Percentiles rank a stretch among this genome's conserved stretches.
phyloP scores from a whole-genome alignment of 768 basidiomycete genomes.

The Ramaria sp. region DNA sequence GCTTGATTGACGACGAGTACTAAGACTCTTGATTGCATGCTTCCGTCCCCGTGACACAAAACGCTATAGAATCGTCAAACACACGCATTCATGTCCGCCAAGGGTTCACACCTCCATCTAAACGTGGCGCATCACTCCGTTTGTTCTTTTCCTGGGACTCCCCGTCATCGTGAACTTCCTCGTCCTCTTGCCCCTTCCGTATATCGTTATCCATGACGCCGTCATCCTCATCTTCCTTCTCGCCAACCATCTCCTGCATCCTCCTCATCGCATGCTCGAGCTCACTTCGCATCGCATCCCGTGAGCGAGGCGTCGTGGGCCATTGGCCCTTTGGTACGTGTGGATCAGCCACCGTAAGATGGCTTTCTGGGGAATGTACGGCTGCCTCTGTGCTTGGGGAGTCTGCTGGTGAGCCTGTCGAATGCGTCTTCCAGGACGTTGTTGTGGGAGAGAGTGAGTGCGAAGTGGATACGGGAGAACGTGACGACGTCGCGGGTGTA shows the following conservation, averaged over 20 bases:
- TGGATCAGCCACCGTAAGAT: neutral
- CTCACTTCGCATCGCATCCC: neutral
- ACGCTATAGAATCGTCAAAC: too few species aligned
- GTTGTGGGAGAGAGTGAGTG: too few species aligned
- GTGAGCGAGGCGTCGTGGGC: neutral
- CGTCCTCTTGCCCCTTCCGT: neutral
- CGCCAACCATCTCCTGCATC: constrained; percentile 1
- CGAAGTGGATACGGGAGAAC: too few species aligned
- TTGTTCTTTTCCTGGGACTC: neutral
- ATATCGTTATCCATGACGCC: neutral
- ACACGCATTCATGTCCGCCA: too few species aligned
- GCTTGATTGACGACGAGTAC: too few species aligned
- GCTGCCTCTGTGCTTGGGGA: neutral
- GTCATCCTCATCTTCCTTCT: neutral
- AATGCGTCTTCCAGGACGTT: too few species aligned
- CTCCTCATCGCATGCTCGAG: constrained; percentile 6
- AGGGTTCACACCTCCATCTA: too few species aligned
- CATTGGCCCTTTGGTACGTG: neutral
- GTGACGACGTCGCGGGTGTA: too few species aligned
- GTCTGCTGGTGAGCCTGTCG: neutral
- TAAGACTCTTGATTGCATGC: too few species aligned
- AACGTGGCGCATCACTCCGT: too few species aligned
- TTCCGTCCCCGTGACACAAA: too few species aligned
- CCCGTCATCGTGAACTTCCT: neutral
- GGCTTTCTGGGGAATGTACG: neutral